Evolutionary conservation across 306 rosid genomes (phyloP).

Genomic region (Castanea crenata): DNA sequence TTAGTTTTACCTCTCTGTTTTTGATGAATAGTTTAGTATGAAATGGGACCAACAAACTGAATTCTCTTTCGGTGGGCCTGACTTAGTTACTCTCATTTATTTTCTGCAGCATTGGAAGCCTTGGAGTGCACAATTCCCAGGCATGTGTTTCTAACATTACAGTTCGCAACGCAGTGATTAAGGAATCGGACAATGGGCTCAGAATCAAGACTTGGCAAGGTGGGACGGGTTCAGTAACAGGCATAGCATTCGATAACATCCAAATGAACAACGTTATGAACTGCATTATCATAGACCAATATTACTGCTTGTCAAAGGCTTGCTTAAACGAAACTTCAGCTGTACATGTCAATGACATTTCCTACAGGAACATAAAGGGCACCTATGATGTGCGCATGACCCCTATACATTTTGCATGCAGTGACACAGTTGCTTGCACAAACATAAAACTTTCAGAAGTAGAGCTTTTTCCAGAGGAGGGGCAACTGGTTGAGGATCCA

Average conservation of each 20-base stretch:
- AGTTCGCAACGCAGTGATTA: slow-evolving; percentile 56
- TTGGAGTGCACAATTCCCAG: slow-evolving; percentile 77
- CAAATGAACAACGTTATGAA: slow-evolving; percentile 85
- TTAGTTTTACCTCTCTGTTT: too few relatives aligned
- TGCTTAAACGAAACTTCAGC: slow-evolving; percentile 84
- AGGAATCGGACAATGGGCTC: slow-evolving; percentile 82
- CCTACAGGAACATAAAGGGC: slow-evolving; percentile 73
- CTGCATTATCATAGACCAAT: slow-evolving; percentile 83
- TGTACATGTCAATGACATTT: slow-evolving; percentile 58
- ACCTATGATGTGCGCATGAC: slow-evolving; percentile 84
- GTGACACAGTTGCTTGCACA: slow-evolving; percentile 83
- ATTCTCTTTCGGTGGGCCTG: slow-evolving; percentile 1
- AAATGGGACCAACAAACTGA: neutral
- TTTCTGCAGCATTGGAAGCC: slow-evolving; percentile 86
- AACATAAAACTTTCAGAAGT: slow-evolving; percentile 81
- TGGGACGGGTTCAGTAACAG: slow-evolving; percentile 71
- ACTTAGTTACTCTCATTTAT: neutral
- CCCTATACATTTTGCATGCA: slow-evolving; percentile 94
- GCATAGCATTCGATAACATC: slow-evolving; percentile 61
- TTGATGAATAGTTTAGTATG: too few relatives aligned
- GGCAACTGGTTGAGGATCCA: slow-evolving; percentile 73
- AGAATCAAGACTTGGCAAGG: slow-evolving; percentile 99
- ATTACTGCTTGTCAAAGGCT: slow-evolving; percentile 72
- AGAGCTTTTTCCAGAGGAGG: slow-evolving; percentile 79
- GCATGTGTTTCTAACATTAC: slow-evolving; percentile 93